Conservation (phyloP, 2,329 filamentous ascomycete genomes). For the Xylariaceae sp. region DNA sequence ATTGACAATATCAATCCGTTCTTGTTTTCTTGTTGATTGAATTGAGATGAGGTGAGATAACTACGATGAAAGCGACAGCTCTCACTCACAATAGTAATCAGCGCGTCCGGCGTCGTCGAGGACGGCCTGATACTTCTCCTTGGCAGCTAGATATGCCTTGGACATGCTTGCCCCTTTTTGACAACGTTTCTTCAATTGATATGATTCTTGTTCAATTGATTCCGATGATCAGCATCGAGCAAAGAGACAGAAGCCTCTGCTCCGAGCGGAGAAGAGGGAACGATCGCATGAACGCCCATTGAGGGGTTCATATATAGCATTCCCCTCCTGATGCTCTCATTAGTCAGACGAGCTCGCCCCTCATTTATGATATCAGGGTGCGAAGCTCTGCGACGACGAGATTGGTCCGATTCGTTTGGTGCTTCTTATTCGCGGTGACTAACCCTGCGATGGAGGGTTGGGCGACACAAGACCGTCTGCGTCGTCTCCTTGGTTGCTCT, state of each 20-base stretch:
- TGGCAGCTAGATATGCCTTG: slow-evolving; percentile 29
- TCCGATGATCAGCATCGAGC: neutral
- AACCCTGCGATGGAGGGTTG: neutral
- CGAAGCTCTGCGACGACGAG: slow-evolving; percentile 11
- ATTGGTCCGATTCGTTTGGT: neutral
- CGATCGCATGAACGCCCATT: neutral
- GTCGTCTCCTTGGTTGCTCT: neutral
- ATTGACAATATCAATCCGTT: neutral
- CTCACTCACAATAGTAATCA: slow-evolving; percentile 30
- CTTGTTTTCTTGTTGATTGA: too few relatives aligned
- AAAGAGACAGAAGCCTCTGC: neutral
- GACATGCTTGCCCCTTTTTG: slow-evolving; percentile 25
- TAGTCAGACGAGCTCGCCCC: slow-evolving; percentile 23
- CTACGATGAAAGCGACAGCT: too few relatives aligned
- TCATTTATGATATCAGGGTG: slow-evolving; percentile 30
- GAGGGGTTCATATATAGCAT: slow-evolving; percentile 20
- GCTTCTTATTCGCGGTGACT: neutral
- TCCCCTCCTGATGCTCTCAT: slow-evolving; percentile 7
- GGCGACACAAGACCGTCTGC: neutral
- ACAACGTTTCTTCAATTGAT: neutral
- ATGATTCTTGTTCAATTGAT: neutral
- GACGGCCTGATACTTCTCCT: slow-evolving; percentile 34
- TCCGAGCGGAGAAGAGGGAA: neutral
- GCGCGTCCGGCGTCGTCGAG: slow-evolving; percentile 31
- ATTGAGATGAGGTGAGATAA: too few relatives aligned